phyloP scores from a whole-genome alignment of 2,329 filamentous ascomycete species.

The Beauveria brongniartii region DNA sequence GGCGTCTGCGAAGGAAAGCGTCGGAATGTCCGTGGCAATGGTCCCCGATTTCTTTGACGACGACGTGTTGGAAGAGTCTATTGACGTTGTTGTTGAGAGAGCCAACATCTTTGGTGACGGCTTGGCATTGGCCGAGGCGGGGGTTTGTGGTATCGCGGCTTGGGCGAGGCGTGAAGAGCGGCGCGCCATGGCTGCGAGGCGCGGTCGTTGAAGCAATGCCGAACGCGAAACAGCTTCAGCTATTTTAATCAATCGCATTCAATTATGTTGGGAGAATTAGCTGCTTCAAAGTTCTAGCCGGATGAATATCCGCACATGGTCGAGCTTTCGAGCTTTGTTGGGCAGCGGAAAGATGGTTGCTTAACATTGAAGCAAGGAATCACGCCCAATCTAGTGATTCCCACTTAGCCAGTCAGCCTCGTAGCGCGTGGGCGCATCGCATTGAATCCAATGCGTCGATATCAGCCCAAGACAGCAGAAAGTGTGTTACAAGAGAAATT shows the following conservation, averaged over 20 bases:
- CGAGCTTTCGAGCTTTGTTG: no score
- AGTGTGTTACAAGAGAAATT: no score
- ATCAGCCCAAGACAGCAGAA: no score
- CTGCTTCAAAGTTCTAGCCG: no score
- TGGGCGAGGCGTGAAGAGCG: constrained; percentile 4
- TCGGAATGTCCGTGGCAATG: constrained; percentile 12
- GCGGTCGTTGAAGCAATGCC: not conserved
- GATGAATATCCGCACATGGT: no score
- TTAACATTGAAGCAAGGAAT: no score
- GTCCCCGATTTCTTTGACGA: not conserved
- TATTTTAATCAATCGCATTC: not conserved
- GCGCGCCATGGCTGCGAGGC: not conserved
- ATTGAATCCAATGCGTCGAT: no score
- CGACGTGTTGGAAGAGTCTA: not conserved
- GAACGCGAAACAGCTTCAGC: not conserved
- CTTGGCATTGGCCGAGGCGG: not conserved
- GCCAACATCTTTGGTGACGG: not conserved
- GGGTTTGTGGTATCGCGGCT: not conserved
- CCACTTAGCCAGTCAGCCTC: no score
- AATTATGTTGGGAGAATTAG: not conserved
- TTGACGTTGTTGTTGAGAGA: not conserved
- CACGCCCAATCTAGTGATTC: no score
- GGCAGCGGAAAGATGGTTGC: no score
- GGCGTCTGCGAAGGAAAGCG: constrained; percentile 21
- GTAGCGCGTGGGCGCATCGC: no score